Conservation (phyloP, 2,329 filamentous ascomycete genomes). For the Epichloe elymi region DNA sequence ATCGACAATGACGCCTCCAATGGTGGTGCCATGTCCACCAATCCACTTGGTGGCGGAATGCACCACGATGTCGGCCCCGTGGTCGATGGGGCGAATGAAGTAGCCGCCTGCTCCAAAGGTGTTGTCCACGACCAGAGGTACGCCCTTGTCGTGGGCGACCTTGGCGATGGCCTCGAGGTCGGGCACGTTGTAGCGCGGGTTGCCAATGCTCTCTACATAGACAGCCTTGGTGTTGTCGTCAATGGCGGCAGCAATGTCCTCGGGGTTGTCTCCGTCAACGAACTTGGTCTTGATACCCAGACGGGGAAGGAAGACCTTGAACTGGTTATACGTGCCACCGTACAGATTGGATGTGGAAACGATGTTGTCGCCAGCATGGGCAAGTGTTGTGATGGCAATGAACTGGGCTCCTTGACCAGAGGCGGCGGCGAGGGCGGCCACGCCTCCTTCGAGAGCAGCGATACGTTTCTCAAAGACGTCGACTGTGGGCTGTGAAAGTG, state of each 20-base stretch:
- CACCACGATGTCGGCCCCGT: conserved; percentile 86
- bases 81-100: conserved; percentile 73
- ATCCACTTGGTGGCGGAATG: conserved; percentile 98
- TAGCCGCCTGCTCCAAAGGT: conserved; percentile 91
- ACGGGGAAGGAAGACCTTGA: conserved; percentile 83
- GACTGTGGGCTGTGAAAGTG: conserved; percentile 56
- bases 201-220: conserved; percentile 86
- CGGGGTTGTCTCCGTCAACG: conserved; percentile 63
- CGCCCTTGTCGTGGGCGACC: conserved; percentile 56
- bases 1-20: conserved; percentile 77
- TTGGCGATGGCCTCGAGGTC: conserved; percentile 80
- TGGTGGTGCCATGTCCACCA: conserved; percentile 85
- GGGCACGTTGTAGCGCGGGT: conserved; percentile 85
- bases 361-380: conserved; percentile 82
- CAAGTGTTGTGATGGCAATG: conserved; percentile 75
- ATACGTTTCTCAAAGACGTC: conserved; percentile 96
- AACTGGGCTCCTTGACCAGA: conserved; percentile 90
- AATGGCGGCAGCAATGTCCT: conserved; percentile 69
- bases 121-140: conserved; percentile 70
- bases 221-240: conserved; percentile 90
- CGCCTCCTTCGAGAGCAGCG: conserved; percentile 86
- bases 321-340: conserved; percentile 93
- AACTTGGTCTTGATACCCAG: conserved; percentile 84
- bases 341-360: conserved; percentile 83
- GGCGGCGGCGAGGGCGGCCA: conserved; percentile 69